These are phyloP conservation scores for Sherardia arvensis DNA, from an alignment of 257 asterid genomes.

Conservation along the genomic window DNA sequence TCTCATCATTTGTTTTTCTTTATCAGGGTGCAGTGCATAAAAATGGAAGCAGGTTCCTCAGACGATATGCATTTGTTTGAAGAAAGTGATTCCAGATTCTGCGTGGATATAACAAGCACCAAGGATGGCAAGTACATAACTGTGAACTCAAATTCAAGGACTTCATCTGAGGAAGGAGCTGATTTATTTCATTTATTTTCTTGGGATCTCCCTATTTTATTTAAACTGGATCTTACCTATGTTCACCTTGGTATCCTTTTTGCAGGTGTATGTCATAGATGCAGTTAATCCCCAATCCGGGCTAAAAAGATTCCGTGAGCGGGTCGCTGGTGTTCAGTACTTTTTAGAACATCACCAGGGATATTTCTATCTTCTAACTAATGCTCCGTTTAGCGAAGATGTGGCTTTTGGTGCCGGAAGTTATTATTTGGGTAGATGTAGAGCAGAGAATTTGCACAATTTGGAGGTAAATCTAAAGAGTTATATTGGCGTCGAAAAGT, in stretches of 20 bases:
- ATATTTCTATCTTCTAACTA: conserved; percentile 65
- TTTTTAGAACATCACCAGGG: conserved; percentile 74
- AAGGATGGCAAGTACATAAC: conserved; percentile 88
- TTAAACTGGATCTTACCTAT: conserved; percentile 5
- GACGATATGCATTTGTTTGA: conserved; percentile 47
- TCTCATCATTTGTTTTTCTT: conserved; percentile 23
- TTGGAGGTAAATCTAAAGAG: conserved; percentile 41
- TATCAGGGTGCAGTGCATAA: conserved; percentile 54
- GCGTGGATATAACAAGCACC: conserved; percentile 83
- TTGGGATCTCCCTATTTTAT: conserved; percentile 4
- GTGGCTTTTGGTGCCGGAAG: conserved; percentile 34
- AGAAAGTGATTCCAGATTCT: conserved; percentile 73
- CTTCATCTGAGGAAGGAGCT: conserved; percentile 96
- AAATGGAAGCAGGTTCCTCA: conserved; percentile 42
- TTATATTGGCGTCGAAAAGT: not conserved
- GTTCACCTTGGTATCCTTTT: conserved; percentile 15
- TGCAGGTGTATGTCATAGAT: conserved; percentile 77
- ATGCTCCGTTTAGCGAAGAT: conserved; percentile 43
- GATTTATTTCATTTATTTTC: conserved; percentile 24
- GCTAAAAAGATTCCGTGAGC: conserved; percentile 60
- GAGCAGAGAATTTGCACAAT: conserved; percentile 40
- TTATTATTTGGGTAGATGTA: conserved; percentile 63
- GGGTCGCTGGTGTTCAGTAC: conserved; percentile 75
- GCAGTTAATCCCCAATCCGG: conserved; percentile 38
- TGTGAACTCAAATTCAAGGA: conserved; percentile 94